Conservation (phyloP, 2,329 filamentous ascomycete species). For the Calonectria ilicicola region DNA sequence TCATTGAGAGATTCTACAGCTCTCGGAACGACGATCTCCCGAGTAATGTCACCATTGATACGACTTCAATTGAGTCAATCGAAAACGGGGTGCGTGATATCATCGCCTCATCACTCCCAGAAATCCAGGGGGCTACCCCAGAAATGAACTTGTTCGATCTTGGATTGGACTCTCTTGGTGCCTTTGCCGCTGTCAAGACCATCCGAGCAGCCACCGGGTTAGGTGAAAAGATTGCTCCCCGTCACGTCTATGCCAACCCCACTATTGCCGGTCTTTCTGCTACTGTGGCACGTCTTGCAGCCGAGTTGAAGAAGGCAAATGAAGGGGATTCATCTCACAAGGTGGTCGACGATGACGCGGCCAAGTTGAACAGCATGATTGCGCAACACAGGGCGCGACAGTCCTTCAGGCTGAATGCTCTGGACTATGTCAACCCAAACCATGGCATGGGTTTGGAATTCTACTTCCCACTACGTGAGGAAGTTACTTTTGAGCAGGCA, state of each 20-base stretch:
- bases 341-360: background rate
- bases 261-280: slow-evolving; percentile 42
- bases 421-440: slow-evolving; percentile 49
- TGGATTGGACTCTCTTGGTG: slow-evolving; percentile 48
- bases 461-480: slow-evolving; percentile 48
- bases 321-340: background rate
- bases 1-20: slow-evolving; percentile 60
- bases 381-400: slow-evolving; percentile 41
- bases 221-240: slow-evolving; percentile 44
- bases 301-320: slow-evolving; percentile 7
- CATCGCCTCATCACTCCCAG: slow-evolving; percentile 32
- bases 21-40: slow-evolving; percentile 28
- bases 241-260: slow-evolving; percentile 50
- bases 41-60: slow-evolving; percentile 33
- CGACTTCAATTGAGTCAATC: slow-evolving; percentile 38
- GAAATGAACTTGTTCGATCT: slow-evolving; percentile 44
- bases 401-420: slow-evolving; percentile 45
- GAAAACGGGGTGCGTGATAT: slow-evolving; percentile 32
- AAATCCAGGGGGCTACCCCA: slow-evolving; percentile 20
- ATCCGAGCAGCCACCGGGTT: slow-evolving; percentile 46
- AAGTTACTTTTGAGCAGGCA: slow-evolving; percentile 40
- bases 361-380: slow-evolving; percentile 52
- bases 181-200: slow-evolving; percentile 44
- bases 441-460: slow-evolving; percentile 47
- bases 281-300: slow-evolving; percentile 32